phyloP scores from a whole-genome alignment of 768 basidiomycete species.

The Tubosaeta sp. region DNA sequence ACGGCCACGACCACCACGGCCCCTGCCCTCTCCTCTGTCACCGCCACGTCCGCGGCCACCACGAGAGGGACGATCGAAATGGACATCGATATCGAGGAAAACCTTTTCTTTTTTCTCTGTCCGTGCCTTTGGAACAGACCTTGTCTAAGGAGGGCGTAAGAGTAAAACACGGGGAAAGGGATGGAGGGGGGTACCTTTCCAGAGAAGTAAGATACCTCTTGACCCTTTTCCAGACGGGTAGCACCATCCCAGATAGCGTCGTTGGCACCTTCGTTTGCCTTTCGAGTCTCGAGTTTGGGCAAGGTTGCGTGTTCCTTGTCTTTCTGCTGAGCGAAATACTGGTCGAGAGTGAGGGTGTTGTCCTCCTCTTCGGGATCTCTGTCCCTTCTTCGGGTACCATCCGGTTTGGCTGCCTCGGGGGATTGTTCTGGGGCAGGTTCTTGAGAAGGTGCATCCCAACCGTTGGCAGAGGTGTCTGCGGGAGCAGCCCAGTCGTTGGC shows the following conservation, averaged over 20 bases:
- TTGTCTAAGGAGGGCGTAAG: constrained; percentile 44
- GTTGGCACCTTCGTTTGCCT: constrained; percentile 78
- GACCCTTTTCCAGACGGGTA: constrained; percentile 58
- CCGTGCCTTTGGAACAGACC: constrained; percentile 58
- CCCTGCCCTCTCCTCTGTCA: constrained; percentile 48
- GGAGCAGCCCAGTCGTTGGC: constrained; percentile 36
- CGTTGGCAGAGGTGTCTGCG: constrained; percentile 17
- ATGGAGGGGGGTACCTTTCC: constrained; percentile 66
- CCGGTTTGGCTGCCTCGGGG: constrained; percentile 36
- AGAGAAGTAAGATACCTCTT: constrained; percentile 74
- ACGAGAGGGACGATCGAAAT: constrained; percentile 78
- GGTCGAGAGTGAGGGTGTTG: constrained; percentile 89
- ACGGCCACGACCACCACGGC: constrained; percentile 40
- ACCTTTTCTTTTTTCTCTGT: constrained; percentile 88
- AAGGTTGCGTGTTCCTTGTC: constrained; percentile 51
- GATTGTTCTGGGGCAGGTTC: constrained; percentile 28
- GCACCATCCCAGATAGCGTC: constrained; percentile 68
- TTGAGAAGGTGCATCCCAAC: constrained; percentile 36
- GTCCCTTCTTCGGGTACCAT: constrained; percentile 41
- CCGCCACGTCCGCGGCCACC: constrained; percentile 50
- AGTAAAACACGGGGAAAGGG: neutral
- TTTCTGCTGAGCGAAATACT: constrained; percentile 83
- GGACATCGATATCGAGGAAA: constrained; percentile 87
- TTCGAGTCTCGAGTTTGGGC: constrained; percentile 73
- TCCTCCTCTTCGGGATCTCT: constrained; percentile 82